Evolutionary conservation across 108 stramenopile genomes (phyloP), one percentile per base, ranked within the genome.

Genomic region (Cyclotella distinguenda): DNA sequence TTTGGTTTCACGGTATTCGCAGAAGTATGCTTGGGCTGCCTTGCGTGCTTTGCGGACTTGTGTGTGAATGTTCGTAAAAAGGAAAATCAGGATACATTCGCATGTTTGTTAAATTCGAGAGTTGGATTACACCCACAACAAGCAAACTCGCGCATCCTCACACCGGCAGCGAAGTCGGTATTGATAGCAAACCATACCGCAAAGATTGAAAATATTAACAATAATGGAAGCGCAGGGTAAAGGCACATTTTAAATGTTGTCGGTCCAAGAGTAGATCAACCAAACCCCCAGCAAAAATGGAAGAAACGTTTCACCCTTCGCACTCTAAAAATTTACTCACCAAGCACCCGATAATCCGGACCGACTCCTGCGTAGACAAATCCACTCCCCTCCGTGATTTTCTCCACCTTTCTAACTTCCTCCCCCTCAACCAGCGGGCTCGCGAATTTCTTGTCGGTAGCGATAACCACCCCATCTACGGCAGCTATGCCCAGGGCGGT

Each of bases 291-390:
- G n/a, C n/a, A n/a, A n/a, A n/a, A n/a, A n/a, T n/a, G 19, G 18
- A 28, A 35, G n/a, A 33, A 7, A 15, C 11, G 50, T 12, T 12
- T 35, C 15, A 16, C 16, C 11, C 6, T 18, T 18, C 15, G 23
- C 9, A 23, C 18, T 6, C 19, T 18, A 64, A 16, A 45, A 32
- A 13, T 73, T 9, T 13, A 75, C 91, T 71, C 74, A 93, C 91
- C 92, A 28, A 99, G 69, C 27, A 99, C 95, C 21, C 99, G 92
- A 86, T 95, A 99, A 83, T 99, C 99, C 38, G 99, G 97, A 35
- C 97, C 97, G 12, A 99, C 85, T 11, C 99, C 99, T n/a, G 95
- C 66, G 69, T 95, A 99, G 6, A 97, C 98, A 63, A 99, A 90
- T 32, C 98, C 99, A 30, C 77, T 65, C 44, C 84, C 78, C 21